phyloP scores from a whole-genome alignment of 1,284 basidiomycete genomes.

The Trichosporon sp. region DNA sequence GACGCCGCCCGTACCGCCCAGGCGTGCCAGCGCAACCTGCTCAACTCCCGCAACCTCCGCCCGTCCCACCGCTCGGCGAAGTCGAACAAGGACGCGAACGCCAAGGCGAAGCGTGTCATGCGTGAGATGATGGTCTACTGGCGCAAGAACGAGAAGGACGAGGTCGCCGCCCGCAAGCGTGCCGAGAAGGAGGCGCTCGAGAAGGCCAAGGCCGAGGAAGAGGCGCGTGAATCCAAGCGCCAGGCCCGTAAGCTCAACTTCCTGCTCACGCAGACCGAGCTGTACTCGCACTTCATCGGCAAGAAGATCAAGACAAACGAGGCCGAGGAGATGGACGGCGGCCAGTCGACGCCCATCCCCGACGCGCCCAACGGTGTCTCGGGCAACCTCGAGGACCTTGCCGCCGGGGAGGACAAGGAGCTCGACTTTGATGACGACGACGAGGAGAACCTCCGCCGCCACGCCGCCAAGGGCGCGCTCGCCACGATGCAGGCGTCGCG shows the following conservation, averaged over 20 bases:
- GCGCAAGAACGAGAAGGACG: conserved; percentile 93
- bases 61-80: conserved; percentile 75
- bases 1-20: conserved; percentile 32
- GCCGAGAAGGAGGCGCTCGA: conserved; percentile 93
- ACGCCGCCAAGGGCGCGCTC: conserved; percentile 85
- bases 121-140: conserved; percentile 84
- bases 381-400: conserved; percentile 49
- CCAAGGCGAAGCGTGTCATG: conserved; percentile 56
- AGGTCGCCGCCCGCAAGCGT: conserved; percentile 84
- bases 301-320: conserved; percentile 96
- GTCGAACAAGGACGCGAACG: conserved; percentile 79
- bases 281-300: conserved; percentile 99
- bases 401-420: conserved; percentile 61
- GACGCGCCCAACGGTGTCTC: conserved; percentile 22
- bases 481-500: conserved; percentile 79
- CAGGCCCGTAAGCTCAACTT: conserved; percentile 98
- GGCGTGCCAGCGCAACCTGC: conserved; percentile 59
- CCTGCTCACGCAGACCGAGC: conserved; percentile 96
- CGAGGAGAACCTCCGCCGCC: conserved; percentile 79
- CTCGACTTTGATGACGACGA: conserved; percentile 97
- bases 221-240: conserved; percentile 89
- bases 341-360: conserved; percentile 22
- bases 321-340: conserved; percentile 70
- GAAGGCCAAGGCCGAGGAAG: conserved; percentile 87
- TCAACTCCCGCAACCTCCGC: conserved; percentile 75